Percentiles rank a stretch among this genome's conserved stretches.
Conservation (phyloP, 257 asterid genomes). For the Scutellaria minor region DNA sequence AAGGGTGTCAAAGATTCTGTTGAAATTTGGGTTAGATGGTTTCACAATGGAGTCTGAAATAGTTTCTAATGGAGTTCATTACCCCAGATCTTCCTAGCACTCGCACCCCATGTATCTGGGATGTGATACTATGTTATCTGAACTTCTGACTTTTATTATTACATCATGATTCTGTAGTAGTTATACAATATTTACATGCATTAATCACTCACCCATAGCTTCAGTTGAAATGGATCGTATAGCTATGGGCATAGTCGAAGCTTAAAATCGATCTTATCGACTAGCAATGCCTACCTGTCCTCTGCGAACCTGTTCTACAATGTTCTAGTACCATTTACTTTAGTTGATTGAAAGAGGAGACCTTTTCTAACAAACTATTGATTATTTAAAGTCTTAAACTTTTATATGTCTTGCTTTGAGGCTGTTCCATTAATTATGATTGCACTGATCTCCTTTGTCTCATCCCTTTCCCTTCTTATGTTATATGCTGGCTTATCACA, state of each 20-base stretch:
- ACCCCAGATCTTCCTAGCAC: neutral
- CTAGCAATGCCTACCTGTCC: neutral
- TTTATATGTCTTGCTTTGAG: neutral
- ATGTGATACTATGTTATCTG: neutral
- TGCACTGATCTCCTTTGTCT: slow-evolving; percentile 9
- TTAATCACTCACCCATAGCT: neutral
- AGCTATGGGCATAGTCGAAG: too few relatives aligned
- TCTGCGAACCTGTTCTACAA: neutral
- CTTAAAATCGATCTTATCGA: too few relatives aligned
- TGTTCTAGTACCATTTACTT: neutral
- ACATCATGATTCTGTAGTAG: neutral
- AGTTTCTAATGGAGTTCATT: neutral
- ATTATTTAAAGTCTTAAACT: slow-evolving; percentile 8
- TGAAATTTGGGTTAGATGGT: neutral
- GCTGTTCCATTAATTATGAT: neutral
- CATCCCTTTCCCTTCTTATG: neutral
- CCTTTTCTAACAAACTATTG: neutral
- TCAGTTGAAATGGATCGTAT: neutral
- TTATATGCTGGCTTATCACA: neutral
- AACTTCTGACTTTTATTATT: slow-evolving; percentile 1
- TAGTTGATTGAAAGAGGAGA: neutral
- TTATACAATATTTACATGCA: neutral
- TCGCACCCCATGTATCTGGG: neutral
- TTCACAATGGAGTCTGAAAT: neutral
- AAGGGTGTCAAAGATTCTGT: neutral